These are phyloP conservation scores for Scedosporium minutisporum DNA, from an alignment of 2,329 filamentous ascomycete genomes.

Conservation along the genomic window DNA sequence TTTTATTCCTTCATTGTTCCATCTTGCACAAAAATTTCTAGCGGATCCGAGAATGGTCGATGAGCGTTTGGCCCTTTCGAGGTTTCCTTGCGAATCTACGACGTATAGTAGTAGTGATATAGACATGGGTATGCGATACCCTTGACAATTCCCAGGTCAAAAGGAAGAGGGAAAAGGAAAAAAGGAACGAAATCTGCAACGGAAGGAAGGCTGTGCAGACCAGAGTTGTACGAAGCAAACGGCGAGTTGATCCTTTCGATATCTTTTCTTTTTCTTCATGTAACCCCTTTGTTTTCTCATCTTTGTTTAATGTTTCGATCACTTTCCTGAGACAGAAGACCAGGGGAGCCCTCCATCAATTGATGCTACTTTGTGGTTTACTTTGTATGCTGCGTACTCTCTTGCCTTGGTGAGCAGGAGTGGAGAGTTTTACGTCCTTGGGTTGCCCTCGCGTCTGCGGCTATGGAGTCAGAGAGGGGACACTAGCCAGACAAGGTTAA, in stretches of 20 bases:
- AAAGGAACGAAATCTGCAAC: neutral
- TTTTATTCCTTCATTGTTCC: neutral
- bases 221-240: neutral
- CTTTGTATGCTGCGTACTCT: neutral
- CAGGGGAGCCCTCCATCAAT: neutral
- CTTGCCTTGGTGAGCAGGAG: neutral
- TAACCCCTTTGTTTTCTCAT: neutral
- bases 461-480: neutral
- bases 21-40: neutral
- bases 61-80: neutral
- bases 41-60: neutral
- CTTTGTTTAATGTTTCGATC: neutral
- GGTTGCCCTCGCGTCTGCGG: neutral
- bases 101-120: conserved; percentile 1
- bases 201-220: neutral
- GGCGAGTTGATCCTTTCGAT: neutral
- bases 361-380: neutral
- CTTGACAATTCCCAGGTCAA: neutral
- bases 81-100: neutral
- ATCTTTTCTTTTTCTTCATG: neutral
- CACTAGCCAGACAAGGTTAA: neutral
- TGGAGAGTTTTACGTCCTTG: neutral
- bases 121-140: neutral
- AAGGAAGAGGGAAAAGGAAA: neutral
- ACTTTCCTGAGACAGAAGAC: neutral